phyloP scores from a whole-genome alignment of 2,329 filamentous ascomycete species.

The Fusarium mexicanum region DNA sequence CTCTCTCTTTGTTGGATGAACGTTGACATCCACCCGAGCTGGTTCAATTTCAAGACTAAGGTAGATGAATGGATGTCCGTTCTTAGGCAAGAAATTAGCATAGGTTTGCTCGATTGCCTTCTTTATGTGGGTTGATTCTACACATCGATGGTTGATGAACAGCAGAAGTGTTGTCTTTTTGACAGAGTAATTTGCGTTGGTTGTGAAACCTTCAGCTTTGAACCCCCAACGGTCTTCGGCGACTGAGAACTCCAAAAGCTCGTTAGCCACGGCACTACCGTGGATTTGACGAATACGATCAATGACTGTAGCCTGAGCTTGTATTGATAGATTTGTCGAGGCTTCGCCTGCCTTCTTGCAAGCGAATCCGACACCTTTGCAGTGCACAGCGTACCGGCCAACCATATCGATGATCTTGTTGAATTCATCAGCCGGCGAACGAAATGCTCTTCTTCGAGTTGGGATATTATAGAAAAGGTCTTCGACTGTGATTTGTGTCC shows the following conservation, averaged over 20 bases:
- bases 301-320: constrained; percentile 73
- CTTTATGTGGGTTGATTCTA: constrained; percentile 88
- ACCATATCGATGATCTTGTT: constrained; percentile 97
- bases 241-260: constrained; percentile 80
- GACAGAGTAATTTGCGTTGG: constrained; percentile 93
- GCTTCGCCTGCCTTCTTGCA: constrained; percentile 97
- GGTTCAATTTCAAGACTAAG: constrained; percentile 93
- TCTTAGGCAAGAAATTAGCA: constrained; percentile 86
- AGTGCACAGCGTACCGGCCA: constrained; percentile 92
- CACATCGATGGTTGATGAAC: constrained; percentile 96
- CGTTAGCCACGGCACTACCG: constrained; percentile 84
- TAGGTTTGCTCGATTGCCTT: constrained; percentile 94
- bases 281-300: constrained; percentile 94
- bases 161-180: constrained; percentile 89
- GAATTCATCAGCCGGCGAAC: constrained; percentile 93
- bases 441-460: constrained; percentile 86
- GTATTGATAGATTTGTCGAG: constrained; percentile 82
- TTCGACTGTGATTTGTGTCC: constrained; percentile 95
- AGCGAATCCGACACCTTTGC: constrained; percentile 88
- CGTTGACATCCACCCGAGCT: constrained; percentile 92
- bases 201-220: constrained; percentile 81
- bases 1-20: constrained; percentile 96
- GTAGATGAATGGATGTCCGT: constrained; percentile 93
- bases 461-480: constrained; percentile 98
- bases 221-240: constrained; percentile 85